A percentile compares a stretch with the other conserved stretches of the same genome.
These are phyloP conservation scores for Ophiostoma quercus DNA, from an alignment of 2,329 filamentous ascomycete species.

Conservation along the genomic window DNA sequence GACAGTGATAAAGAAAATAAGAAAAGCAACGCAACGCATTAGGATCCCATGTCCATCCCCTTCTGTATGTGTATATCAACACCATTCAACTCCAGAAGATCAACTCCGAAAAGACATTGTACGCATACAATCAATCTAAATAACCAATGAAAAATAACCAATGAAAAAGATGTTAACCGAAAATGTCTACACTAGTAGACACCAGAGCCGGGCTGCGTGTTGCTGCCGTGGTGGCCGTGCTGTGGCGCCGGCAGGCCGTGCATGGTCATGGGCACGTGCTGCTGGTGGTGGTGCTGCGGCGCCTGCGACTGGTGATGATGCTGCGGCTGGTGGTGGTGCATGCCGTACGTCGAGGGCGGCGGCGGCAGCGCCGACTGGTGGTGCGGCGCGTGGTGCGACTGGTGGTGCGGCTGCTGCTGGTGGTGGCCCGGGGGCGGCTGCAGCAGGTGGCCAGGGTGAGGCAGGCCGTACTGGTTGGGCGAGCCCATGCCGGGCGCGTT, in stretches of 20 bases:
- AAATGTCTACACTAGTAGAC: slow-evolving; percentile 14
- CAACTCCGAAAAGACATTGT: not conserved
- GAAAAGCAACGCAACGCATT: not conserved
- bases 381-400: slow-evolving; percentile 23
- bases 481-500: not conserved
- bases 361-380: slow-evolving; percentile 11
- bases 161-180: not conserved
- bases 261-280: slow-evolving; percentile 4
- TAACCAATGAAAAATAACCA: not conserved
- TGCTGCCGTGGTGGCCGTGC: slow-evolving; percentile 11
- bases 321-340: slow-evolving; percentile 16
- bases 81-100: slow-evolving; percentile 1
- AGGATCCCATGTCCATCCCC: not conserved
- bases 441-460: slow-evolving; percentile 13
- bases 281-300: slow-evolving; percentile 21
- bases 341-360: not conserved
- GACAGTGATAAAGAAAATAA: not conserved
- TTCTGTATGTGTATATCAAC: not conserved
- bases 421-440: slow-evolving; percentile 22
- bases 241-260: slow-evolving; percentile 12
- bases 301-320: slow-evolving; percentile 21
- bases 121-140: not conserved
- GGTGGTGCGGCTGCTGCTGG: slow-evolving; percentile 16
- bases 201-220: slow-evolving; percentile 2
- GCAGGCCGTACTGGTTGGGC: slow-evolving; percentile 14